A percentile compares a stretch with the other conserved stretches of the same genome.
Conservation (phyloP, 2,329 filamentous ascomycete genomes). For the Colletotrichum gloeosporioides region DNA sequence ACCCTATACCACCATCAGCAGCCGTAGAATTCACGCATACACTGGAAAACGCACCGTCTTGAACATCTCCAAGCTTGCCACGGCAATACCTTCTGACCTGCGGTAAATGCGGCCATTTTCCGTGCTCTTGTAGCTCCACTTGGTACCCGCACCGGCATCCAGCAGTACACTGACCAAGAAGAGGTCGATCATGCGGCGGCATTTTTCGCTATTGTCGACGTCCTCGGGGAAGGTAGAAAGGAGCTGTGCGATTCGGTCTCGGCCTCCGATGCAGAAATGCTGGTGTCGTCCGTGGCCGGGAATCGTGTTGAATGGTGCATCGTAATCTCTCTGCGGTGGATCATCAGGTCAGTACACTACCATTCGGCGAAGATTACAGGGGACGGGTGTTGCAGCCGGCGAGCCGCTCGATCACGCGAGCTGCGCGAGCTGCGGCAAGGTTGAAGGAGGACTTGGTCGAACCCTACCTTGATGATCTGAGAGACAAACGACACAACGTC, state of each 20-base stretch:
- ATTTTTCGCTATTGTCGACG: slow-evolving; percentile 75
- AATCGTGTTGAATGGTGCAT: slow-evolving; percentile 65
- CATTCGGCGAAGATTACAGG: neutral
- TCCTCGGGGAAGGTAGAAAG: slow-evolving; percentile 71
- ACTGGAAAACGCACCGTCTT: slow-evolving; percentile 60
- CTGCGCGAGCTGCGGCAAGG: neutral
- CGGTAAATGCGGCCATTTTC: slow-evolving; percentile 84
- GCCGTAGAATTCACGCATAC: neutral
- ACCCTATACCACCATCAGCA: slow-evolving; percentile 52
- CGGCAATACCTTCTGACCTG: slow-evolving; percentile 87
- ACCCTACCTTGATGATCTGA: slow-evolving; percentile 88
- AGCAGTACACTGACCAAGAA: slow-evolving; percentile 82
- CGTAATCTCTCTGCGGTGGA: slow-evolving; percentile 54
- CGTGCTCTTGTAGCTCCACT: slow-evolving; percentile 91
- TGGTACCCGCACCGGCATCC: slow-evolving; percentile 86
- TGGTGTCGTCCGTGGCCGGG: slow-evolving; percentile 88
- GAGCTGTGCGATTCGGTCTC: slow-evolving; percentile 74
- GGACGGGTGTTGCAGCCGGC: neutral
- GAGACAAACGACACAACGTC: slow-evolving; percentile 88
- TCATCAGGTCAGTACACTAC: neutral
- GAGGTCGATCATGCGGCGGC: slow-evolving; percentile 77
- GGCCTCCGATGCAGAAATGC: slow-evolving; percentile 82
- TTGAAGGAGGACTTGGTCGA: neutral
- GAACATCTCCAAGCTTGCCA: slow-evolving; percentile 86
- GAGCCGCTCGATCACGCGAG: neutral